Evolutionary conservation across 2,329 filamentous ascomycete genomes (phyloP), one percentile per base, ranked within the genome.

Genomic region (Aureobasidium leucospermi): DNA sequence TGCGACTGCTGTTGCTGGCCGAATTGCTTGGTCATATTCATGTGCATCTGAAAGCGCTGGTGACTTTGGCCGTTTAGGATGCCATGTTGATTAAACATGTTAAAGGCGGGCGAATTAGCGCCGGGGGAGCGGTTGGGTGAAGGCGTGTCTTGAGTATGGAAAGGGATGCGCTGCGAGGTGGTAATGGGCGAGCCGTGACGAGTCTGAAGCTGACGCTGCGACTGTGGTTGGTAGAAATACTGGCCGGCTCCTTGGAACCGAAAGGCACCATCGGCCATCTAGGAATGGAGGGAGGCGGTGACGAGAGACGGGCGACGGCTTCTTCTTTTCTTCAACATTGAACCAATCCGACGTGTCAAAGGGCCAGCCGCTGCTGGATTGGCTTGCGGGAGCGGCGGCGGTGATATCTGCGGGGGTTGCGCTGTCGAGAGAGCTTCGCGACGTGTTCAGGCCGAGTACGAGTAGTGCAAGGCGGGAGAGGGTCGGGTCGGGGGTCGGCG

Each of bases 21-120:
- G 67, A 83, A 89, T 70, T 83, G 85, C 75, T 89, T 89, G 69
- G 86, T 80, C 77, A 90, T 79, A 64, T 81, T 83, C 74, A 82
- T 78, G 61, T 78, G 76, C 70, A 75, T 74, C 57, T 74, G 73
- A 66, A 76, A 79, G 64, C 76, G 79, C 65, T 82, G 80, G 64
- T 84, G 82, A 63, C 78, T 79, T 63, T 84, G 84, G 67, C 86
- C 87, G 75, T 90, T 91, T 74, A 90, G 82, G 75, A 89, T 85
- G 75, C 82, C 83, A 77, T 86, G 86, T 72, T 90, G 88, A 72
- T 85, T 84, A 79, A 87, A 91, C 88, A 91, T 91, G 72, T 80
- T 70, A 65, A 76, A 74, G 61, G 77, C 75, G 15, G 77, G 76
- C 64, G 78, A 78, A 67, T 78, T 73, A 32, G 76, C 74, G 60